Conservation (phyloP, 2,329 filamentous ascomycete species). For the Fusarium mexicanum region DNA sequence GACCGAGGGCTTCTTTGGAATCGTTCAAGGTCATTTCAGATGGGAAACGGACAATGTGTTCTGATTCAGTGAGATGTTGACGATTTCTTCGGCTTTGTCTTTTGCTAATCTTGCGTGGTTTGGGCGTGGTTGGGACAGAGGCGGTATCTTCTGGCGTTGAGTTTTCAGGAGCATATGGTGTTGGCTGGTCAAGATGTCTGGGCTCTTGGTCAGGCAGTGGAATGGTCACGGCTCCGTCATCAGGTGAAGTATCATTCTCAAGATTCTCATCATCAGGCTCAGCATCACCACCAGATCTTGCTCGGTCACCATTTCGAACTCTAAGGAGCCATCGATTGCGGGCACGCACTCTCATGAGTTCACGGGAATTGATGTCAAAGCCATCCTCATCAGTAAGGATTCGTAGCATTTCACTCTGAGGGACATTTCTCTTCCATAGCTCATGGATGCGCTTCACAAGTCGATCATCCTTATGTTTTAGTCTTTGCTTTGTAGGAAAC, state of each 20-base stretch:
- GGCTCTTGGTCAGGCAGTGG: slow-evolving; percentile 8
- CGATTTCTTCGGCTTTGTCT: slow-evolving; percentile 75
- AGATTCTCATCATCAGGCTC: slow-evolving; percentile 16
- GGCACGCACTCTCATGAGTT: slow-evolving; percentile 74
- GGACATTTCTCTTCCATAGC: slow-evolving; percentile 79
- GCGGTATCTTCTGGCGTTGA: background rate
- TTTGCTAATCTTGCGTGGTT: slow-evolving; percentile 23
- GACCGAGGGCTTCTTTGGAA: slow-evolving; percentile 73
- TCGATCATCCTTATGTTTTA: slow-evolving; percentile 73
- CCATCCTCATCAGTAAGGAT: slow-evolving; percentile 75
- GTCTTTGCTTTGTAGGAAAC: slow-evolving; percentile 79
- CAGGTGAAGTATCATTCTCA: slow-evolving; percentile 5
- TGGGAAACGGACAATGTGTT: slow-evolving; percentile 77
- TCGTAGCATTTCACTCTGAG: slow-evolving; percentile 77
- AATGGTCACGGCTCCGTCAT: slow-evolving; percentile 10
- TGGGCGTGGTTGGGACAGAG: background rate
- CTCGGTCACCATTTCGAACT: slow-evolving; percentile 66
- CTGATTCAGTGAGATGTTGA: slow-evolving; percentile 72
- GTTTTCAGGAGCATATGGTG: background rate
- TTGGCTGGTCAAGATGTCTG: background rate
- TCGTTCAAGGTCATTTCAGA: slow-evolving; percentile 86
- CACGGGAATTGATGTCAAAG: slow-evolving; percentile 75
- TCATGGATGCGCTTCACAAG: slow-evolving; percentile 77
- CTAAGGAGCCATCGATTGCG: slow-evolving; percentile 76
- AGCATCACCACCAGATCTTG: slow-evolving; percentile 39